Conservation (phyloP, 2,329 filamentous ascomycete species). For the Aspergillus terreus region DNA sequence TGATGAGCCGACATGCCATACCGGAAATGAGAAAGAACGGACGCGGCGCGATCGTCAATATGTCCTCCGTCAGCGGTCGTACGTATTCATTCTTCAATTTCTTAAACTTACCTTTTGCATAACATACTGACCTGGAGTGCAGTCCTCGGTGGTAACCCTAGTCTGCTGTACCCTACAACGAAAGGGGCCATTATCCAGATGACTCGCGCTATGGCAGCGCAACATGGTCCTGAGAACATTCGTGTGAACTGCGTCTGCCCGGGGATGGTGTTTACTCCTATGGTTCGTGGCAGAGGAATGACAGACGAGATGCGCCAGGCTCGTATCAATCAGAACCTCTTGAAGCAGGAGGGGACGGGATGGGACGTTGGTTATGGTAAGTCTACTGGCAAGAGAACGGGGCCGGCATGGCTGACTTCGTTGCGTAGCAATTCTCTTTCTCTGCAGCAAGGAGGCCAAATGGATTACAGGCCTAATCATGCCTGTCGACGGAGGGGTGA, state of each 20-base stretch:
- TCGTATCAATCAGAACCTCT: conserved; percentile 21
- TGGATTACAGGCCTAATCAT: neutral
- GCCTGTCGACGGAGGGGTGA: neutral
- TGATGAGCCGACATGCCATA: conserved; percentile 31
- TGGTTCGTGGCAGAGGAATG: conserved; percentile 22
- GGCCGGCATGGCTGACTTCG: neutral
- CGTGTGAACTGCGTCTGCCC: conserved; percentile 51
- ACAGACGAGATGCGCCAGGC: conserved; percentile 23
- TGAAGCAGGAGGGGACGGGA: conserved; percentile 11
- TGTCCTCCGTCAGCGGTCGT: neutral
- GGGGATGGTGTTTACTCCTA: conserved; percentile 30
- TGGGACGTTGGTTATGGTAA: neutral
- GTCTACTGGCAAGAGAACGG: neutral
- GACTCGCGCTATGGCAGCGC: conserved; percentile 51
- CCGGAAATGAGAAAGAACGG: conserved; percentile 31
- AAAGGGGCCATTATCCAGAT: conserved; percentile 46
- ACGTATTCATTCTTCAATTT: neutral
- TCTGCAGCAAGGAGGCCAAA: neutral
- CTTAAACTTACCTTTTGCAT: neutral
- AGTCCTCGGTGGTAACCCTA: conserved; percentile 27
- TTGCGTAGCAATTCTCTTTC: neutral
- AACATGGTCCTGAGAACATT: conserved; percentile 46
- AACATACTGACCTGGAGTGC: neutral
- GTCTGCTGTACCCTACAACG: conserved; percentile 29
- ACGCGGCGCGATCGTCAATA: conserved; percentile 11